phyloP scores from a whole-genome alignment of 495 filamentous ascomycete species.

The Trichocladium uniseriatum region DNA sequence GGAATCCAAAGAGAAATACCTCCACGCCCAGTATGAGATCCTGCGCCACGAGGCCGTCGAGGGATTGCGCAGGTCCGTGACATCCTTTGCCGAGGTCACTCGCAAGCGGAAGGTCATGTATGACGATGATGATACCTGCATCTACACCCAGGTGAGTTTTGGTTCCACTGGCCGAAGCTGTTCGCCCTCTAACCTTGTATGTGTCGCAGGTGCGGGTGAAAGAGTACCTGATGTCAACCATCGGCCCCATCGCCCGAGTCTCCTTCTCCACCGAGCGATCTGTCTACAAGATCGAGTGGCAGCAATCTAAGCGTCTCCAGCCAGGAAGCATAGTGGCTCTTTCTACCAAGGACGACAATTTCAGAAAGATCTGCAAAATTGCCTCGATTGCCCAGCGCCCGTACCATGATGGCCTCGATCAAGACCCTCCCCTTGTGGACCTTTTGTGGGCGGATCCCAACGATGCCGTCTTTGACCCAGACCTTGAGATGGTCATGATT shows the following conservation, averaged over 20 bases:
- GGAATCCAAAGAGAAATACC: conserved; percentile 43
- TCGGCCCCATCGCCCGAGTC: conserved; percentile 57
- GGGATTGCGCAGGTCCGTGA: conserved; percentile 51
- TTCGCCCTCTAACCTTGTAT: neutral
- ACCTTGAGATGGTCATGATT: conserved; percentile 66
- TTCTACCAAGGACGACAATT: conserved; percentile 53
- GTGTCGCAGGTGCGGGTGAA: conserved; percentile 52
- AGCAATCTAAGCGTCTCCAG: conserved; percentile 62
- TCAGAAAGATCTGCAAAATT: conserved; percentile 56
- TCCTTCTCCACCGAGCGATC: conserved; percentile 62
- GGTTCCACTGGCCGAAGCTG: neutral
- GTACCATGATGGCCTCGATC: conserved; percentile 44
- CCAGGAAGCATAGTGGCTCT: conserved; percentile 64
- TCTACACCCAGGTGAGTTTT: conserved; percentile 64
- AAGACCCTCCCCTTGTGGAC: conserved; percentile 64
- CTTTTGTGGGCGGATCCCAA: conserved; percentile 56
- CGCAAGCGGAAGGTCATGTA: conserved; percentile 32
- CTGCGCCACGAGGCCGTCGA: conserved; percentile 56
- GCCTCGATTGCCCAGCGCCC: conserved; percentile 67
- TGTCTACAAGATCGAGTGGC: conserved; percentile 64
- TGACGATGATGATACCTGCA: conserved; percentile 48
- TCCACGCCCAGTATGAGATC: conserved; percentile 55
- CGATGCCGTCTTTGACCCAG: conserved; percentile 58
- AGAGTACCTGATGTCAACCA: conserved; percentile 50
- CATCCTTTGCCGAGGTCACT: conserved; percentile 25